Evolutionary conservation across 2,329 filamentous ascomycete genomes (phyloP).

Genomic region (Fonsecaea multimorphosa): DNA sequence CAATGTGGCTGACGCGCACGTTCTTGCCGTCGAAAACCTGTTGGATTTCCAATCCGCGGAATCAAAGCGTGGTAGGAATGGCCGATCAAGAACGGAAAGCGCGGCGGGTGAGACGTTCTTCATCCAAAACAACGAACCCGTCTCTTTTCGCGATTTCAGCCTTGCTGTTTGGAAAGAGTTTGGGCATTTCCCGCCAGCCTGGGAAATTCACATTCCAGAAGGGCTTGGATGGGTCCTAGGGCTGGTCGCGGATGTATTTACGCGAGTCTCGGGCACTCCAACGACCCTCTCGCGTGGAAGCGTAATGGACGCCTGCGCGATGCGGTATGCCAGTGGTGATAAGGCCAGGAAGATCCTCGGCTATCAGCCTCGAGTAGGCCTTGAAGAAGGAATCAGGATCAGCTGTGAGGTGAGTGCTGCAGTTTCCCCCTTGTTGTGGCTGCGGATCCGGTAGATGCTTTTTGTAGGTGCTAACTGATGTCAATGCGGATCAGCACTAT

Average conservation of each 20-base stretch:
- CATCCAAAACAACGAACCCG: slow-evolving; percentile 55
- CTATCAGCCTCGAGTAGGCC: slow-evolving; percentile 57
- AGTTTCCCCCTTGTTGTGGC: not conserved
- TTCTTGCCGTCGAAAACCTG: slow-evolving; percentile 53
- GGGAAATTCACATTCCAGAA: slow-evolving; percentile 56
- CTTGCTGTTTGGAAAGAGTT: slow-evolving; percentile 56
- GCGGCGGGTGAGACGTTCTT: slow-evolving; percentile 54
- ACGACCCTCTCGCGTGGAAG: slow-evolving; percentile 60
- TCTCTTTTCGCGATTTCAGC: slow-evolving; percentile 53
- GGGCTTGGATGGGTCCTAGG: slow-evolving; percentile 57
- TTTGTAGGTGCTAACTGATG: slow-evolving; percentile 25
- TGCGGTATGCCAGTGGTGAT: slow-evolving; percentile 59
- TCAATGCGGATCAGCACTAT: slow-evolving; percentile 31
- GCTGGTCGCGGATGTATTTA: slow-evolving; percentile 53
- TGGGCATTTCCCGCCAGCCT: slow-evolving; percentile 57
- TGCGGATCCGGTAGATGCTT: not conserved
- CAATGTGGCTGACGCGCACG: slow-evolving; percentile 54
- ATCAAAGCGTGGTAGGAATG: slow-evolving; percentile 1
- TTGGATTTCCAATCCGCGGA: slow-evolving; percentile 44
- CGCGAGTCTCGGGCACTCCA: slow-evolving; percentile 54
- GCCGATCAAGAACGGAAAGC: slow-evolving; percentile 13
- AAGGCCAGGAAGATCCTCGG: slow-evolving; percentile 61
- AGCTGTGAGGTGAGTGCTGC: slow-evolving; percentile 53
- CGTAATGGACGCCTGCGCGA: slow-evolving; percentile 61
- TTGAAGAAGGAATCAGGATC: slow-evolving; percentile 59